These are phyloP conservation scores for Balakata baccata DNA, from an alignment of 345 rosid genomes.

Conservation along the genomic window DNA sequence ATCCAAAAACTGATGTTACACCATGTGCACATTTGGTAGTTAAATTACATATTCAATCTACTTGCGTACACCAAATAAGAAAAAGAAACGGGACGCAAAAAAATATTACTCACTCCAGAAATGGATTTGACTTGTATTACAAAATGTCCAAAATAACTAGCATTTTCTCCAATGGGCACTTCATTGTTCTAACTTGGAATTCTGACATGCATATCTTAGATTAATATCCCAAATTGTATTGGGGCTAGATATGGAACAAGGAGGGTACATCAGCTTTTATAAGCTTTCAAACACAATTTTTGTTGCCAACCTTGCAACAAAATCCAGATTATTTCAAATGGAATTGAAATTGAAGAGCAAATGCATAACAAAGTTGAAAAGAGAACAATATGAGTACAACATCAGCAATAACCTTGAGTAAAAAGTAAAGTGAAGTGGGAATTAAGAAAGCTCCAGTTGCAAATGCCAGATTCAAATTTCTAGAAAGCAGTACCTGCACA, in stretches of 20 bases:
- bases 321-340: not conserved
- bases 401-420: conserved; percentile 62
- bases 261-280: not conserved
- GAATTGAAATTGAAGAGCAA: conserved; percentile 7
- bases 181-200: not conserved
- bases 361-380: conserved; percentile 7
- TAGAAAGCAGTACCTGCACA: conserved; percentile 77
- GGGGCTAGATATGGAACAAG: not conserved
- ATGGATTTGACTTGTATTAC: not conserved
- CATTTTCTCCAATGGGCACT: not conserved
- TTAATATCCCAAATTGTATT: not conserved
- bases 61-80: not conserved
- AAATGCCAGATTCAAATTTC: conserved; percentile 52
- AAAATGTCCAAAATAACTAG: not conserved
- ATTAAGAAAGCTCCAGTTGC: conserved; percentile 80
- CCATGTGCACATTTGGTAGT: not conserved
- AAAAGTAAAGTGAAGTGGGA: conserved; percentile 81
- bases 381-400: conserved; percentile 2
- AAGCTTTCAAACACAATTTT: not conserved
- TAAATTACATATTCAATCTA: not conserved
- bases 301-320: not conserved
- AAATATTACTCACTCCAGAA: not conserved
- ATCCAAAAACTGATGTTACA: not conserved
- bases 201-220: not conserved
- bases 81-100: not conserved